Evolutionary conservation across 495 filamentous ascomycete species (phyloP).

Genomic region (Podospora anserina): DNA sequence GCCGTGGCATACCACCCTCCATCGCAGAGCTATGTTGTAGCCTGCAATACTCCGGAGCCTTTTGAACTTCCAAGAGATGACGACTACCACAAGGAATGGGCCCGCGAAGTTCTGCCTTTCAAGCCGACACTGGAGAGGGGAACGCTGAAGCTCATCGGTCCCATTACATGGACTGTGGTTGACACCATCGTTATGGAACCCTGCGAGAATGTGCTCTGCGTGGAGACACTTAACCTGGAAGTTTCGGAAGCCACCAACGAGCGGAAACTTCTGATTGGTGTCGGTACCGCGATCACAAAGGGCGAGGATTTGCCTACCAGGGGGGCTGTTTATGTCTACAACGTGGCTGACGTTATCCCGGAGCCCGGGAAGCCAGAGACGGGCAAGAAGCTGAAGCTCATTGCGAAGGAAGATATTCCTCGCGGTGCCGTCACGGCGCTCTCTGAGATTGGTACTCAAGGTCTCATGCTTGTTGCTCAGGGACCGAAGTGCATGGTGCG

Average conservation of each 20-base stretch:
- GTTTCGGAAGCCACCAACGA: constrained; percentile 86
- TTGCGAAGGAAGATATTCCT: constrained; percentile 80
- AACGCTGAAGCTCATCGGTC: constrained; percentile 68
- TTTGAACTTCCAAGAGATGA: constrained; percentile 85
- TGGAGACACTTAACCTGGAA: constrained; percentile 82
- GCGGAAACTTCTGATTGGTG: constrained; percentile 71
- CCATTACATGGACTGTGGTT: constrained; percentile 70
- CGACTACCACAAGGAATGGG: constrained; percentile 77
- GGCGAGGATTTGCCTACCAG: constrained; percentile 85
- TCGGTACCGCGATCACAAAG: constrained; percentile 77
- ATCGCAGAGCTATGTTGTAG: constrained; percentile 72
- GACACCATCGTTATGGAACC: constrained; percentile 68
- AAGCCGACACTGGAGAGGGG: constrained; percentile 66
- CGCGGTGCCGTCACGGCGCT: constrained; percentile 91
- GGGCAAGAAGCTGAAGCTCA: constrained; percentile 74
- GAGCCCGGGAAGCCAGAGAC: constrained; percentile 83
- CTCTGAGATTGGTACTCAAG: constrained; percentile 84
- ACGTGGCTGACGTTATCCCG: constrained; percentile 85
- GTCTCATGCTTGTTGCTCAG: constrained; percentile 85
- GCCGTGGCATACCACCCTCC: constrained; percentile 70
- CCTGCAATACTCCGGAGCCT: constrained; percentile 58
- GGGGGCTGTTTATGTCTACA: constrained; percentile 88
- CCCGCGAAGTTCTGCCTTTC: constrained; percentile 59
- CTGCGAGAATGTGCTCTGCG: constrained; percentile 71
- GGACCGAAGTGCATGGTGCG: constrained; percentile 97